Percentiles rank a stretch among this genome's conserved stretches.
Evolutionary conservation across 441 rosid genomes (phyloP).

Genomic region (Populus hybrid): DNA sequence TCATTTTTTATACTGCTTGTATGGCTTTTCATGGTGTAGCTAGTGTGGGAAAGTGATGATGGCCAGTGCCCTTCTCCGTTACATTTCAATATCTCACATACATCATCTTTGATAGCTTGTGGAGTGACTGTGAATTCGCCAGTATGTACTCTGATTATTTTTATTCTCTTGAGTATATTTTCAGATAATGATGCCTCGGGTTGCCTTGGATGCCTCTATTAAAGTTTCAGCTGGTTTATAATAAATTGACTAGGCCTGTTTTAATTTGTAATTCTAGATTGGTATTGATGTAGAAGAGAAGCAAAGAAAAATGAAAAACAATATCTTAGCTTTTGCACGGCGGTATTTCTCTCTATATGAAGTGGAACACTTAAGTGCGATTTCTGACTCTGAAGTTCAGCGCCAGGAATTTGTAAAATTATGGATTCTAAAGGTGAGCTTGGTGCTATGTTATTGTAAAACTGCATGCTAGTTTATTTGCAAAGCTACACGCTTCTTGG

Average conservation of each 20-base stretch:
- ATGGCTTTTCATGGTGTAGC: constrained; percentile 31
- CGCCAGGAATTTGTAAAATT: constrained; percentile 70
- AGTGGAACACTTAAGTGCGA: constrained; percentile 48
- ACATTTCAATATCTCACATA: constrained; percentile 87
- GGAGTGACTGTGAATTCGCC: constrained; percentile 60
- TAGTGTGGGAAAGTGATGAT: constrained; percentile 54
- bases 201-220: neutral
- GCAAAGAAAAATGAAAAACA: constrained; percentile 48
- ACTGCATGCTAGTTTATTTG: neutral
- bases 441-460: neutral
- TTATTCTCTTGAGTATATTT: neutral
- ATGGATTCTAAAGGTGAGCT: constrained; percentile 86
- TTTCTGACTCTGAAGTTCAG: constrained; percentile 58
- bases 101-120: constrained; percentile 78
- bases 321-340: constrained; percentile 53
- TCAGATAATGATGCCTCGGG: neutral
- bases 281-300: constrained; percentile 90
- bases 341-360: constrained; percentile 64
- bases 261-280: constrained; percentile 47
- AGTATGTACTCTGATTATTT: constrained; percentile 34
- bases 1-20: too few species aligned
- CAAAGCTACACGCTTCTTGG: neutral
- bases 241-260: constrained; percentile 2
- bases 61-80: constrained; percentile 34
- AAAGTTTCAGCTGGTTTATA: neutral